Base-by-base conservation (phyloP, 306 rosid genomes). In the Albizia julibrissin region DNA sequence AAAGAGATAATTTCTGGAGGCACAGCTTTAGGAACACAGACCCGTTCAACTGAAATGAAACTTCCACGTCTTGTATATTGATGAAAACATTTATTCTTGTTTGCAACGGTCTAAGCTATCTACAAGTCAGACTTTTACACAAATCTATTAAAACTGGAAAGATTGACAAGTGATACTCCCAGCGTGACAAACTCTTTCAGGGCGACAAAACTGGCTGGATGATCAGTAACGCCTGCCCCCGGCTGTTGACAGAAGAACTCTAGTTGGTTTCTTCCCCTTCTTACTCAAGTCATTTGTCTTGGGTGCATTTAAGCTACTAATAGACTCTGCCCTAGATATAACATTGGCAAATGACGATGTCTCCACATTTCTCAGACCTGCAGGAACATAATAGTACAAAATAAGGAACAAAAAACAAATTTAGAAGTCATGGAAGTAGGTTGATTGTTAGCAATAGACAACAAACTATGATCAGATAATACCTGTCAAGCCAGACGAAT, bases 181-280 rank as follows among this genome's bases (percentile, higher is more conserved):
- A 29, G 69, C 18, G n/a, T 27, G 68, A 74, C 56, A 68, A 67
- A 13, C 66, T 47, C 68, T 74, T 69, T 18, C 40, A 15, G 16
- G 33, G 69, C 7, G 27, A 75, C 12, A 4, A 56, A 66, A 74
- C 70, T 74, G 39, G 33, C n/a, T 29, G 74, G 40, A 74, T 61
- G 79, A 67, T 92, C 89, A 95, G 79, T 95, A 95, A 58, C 99
- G 95, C 65, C 98, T 93, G 50, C 98, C 96, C 50, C 98, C 94
- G 7, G 98, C 85, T 1, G 98, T 95, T 11, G 99, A 95, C 77
- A 95, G 79, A 69, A 95, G 96, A 66, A 95, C 97, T 74, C 96
- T 92, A 77, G 80, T 84, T 24, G 84, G 86, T 80, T 92, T 95
- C 93, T 91, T 95, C 21, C 98, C 98, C 86, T 90, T 93, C 93